Evolutionary conservation across 352 stramenopile genomes (phyloP), one percentile per base, ranked within the genome.

Genomic region (Elongisporangium anandrum): DNA sequence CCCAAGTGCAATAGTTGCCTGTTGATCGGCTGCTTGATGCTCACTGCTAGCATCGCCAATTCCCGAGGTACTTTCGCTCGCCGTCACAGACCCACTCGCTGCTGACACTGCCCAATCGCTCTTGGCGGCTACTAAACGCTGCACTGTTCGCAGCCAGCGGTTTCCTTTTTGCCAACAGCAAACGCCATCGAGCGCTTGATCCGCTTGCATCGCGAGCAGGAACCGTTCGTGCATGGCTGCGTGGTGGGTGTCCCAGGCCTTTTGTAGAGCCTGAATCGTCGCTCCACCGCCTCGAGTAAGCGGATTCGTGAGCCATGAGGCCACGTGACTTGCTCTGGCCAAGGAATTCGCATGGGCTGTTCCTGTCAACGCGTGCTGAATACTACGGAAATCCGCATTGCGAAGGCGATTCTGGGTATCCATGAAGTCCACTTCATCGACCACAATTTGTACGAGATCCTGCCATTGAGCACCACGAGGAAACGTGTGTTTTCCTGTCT

Each of bases 371-470:
- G 64, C 48, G 8, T 66, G 68, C 34, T 80, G 68, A 48, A 80
- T 76, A 54, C 63, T 77, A 8, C 66, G 68, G n/a, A 80, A 73
- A 52, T 80, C 73, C 16, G 59, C 19, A 24, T 60, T 64, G 3
- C 21, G 16, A 13, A 74, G 65, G 10, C 66, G 66, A 9, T 78
- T 64, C n/a, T 53, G 38, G 22, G 66, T 58, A 15, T 64, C 66
- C 20, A 77, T 47, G 34, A 83, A 50, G 41, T 83, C 74, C 9
- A 76, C 57, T n/a, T 73, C 63, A 39, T 79, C 66, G 3, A 61
- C 50, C 1, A 75, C 59, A 0, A 59, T 59, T 3, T 54, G 29
- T 12, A 74, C 22, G 3, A 82, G 61, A 9, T 69, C 54, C 47
- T 58, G 63, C 68, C 70, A 82, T 29, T 50, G 29, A 19, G 52